Conservation (phyloP, 2,329 filamentous ascomycete species). For the Myriosclerotinia curreyana region DNA sequence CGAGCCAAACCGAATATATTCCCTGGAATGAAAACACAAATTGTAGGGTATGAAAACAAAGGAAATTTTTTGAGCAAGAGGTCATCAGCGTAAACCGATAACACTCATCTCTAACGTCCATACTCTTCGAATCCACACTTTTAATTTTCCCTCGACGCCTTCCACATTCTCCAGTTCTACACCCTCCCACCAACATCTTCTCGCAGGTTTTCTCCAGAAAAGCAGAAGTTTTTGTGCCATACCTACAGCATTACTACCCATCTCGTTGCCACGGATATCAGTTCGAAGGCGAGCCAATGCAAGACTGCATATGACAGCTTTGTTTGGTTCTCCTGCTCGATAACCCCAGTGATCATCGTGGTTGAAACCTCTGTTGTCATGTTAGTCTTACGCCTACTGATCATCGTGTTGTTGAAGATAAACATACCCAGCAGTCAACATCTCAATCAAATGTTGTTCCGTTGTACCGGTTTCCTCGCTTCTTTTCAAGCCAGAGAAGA, state of each 20-base stretch:
- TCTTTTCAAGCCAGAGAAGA: slow-evolving; percentile 91
- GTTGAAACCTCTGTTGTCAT: slow-evolving; percentile 75
- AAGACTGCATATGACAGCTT: slow-evolving; percentile 96
- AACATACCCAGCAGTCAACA: slow-evolving; percentile 93
- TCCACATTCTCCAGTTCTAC: slow-evolving; percentile 87
- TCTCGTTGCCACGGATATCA: slow-evolving; percentile 78
- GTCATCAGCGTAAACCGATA: slow-evolving; percentile 64
- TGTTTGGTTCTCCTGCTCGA: slow-evolving; percentile 94
- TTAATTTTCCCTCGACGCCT: slow-evolving; percentile 85
- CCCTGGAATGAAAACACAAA: slow-evolving; percentile 18
- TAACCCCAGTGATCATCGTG: slow-evolving; percentile 95
- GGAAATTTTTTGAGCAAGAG: neutral
- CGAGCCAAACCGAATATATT: slow-evolving; percentile 20
- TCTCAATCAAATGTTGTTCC: slow-evolving; percentile 97
- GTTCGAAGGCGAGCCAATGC: slow-evolving; percentile 89
- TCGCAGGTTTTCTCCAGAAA: slow-evolving; percentile 96
- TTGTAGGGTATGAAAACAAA: slow-evolving; percentile 22
- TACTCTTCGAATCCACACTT: slow-evolving; percentile 96
- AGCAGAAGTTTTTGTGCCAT: slow-evolving; percentile 98
- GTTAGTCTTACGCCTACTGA: slow-evolving; percentile 1
- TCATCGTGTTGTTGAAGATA: neutral
- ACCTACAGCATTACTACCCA: slow-evolving; percentile 76
- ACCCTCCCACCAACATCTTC: slow-evolving; percentile 98
- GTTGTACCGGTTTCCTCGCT: slow-evolving; percentile 96
- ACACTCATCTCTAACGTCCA: slow-evolving; percentile 99